A percentile compares a stretch with the other conserved stretches of the same genome.
These are phyloP conservation scores for Penicillium vulpinum DNA, from an alignment of 2,329 filamentous ascomycete genomes.

Conservation along the genomic window DNA sequence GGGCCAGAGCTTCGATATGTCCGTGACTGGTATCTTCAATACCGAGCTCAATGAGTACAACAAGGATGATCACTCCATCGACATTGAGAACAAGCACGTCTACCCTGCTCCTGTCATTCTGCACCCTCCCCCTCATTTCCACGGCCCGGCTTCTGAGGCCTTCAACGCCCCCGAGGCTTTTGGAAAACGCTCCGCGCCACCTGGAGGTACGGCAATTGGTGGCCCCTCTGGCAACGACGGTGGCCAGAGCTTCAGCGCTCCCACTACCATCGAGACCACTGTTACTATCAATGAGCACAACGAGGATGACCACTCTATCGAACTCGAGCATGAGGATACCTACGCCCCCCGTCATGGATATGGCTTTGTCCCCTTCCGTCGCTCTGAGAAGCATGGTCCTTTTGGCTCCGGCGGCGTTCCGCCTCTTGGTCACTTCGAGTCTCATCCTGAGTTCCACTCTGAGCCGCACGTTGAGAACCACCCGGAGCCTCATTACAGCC, in stretches of 20 bases:
- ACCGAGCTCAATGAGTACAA: slow-evolving; percentile 20
- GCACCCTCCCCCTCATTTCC: slow-evolving; percentile 3
- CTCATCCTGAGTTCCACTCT: background rate
- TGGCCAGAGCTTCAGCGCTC: slow-evolving; percentile 22
- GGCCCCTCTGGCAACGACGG: slow-evolving; percentile 27
- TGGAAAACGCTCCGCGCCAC: slow-evolving; percentile 12
- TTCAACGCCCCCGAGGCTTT: slow-evolving; percentile 8
- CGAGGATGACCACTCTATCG: slow-evolving; percentile 21
- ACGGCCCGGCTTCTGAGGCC: background rate
- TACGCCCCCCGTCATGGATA: too few relatives aligned
- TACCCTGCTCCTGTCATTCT: slow-evolving; percentile 4
- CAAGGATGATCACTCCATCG: slow-evolving; percentile 23
- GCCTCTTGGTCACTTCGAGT: background rate
- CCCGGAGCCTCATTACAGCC: background rate
- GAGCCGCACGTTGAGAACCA: background rate
- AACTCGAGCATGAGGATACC: slow-evolving; percentile 16
- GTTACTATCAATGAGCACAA: slow-evolving; percentile 17
- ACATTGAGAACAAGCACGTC: slow-evolving; percentile 20
- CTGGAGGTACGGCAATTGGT: slow-evolving; percentile 21
- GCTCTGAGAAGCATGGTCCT: background rate
- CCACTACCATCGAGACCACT: slow-evolving; percentile 14
- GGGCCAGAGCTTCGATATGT: slow-evolving; percentile 25
- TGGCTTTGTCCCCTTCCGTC: background rate
- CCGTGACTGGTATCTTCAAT: slow-evolving; percentile 19
- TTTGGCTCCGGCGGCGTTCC: background rate